Conservation (phyloP, 2,329 filamentous ascomycete genomes). For the Blumeria graminis region DNA sequence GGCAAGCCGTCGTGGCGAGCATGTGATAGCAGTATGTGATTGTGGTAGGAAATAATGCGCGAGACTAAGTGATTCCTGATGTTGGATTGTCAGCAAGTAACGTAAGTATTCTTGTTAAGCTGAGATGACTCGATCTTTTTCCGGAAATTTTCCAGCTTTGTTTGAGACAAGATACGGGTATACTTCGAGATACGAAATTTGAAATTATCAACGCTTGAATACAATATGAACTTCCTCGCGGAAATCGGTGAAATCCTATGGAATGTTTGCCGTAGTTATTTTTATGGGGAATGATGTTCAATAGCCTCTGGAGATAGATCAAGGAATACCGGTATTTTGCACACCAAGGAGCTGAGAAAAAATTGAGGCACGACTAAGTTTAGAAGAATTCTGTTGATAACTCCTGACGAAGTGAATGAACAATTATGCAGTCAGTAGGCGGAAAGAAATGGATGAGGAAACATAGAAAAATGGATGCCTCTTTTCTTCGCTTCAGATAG, state of each 20-base stretch:
- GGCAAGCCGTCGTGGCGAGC: slow-evolving; percentile 14
- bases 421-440: slow-evolving; percentile 5
- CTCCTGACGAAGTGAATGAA: slow-evolving; percentile 4
- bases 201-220: too few species aligned
- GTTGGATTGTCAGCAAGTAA: slow-evolving; percentile 5
- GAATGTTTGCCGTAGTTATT: too few species aligned
- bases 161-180: neutral
- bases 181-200: too few species aligned
- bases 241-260: too few species aligned
- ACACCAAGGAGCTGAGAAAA: slow-evolving; percentile 6
- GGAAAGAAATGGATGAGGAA: slow-evolving; percentile 13
- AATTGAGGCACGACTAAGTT: slow-evolving; percentile 11
- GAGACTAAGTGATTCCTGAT: slow-evolving; percentile 4
- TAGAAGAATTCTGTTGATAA: slow-evolving; percentile 6
- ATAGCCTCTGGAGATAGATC: too few species aligned
- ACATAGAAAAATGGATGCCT: slow-evolving; percentile 13
- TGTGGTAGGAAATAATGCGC: slow-evolving; percentile 2
- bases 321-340: too few species aligned
- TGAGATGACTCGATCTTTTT: slow-evolving; percentile 6
- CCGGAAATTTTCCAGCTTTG: slow-evolving; percentile 6
- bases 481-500: slow-evolving; percentile 17
- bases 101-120: slow-evolving; percentile 2
- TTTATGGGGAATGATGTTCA: too few species aligned
- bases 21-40: slow-evolving; percentile 1
- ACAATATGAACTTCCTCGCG: too few species aligned